Evolutionary conservation across 805 yeast species (phyloP).

Genomic region (Tetrapisispora pingtungensis): DNA sequence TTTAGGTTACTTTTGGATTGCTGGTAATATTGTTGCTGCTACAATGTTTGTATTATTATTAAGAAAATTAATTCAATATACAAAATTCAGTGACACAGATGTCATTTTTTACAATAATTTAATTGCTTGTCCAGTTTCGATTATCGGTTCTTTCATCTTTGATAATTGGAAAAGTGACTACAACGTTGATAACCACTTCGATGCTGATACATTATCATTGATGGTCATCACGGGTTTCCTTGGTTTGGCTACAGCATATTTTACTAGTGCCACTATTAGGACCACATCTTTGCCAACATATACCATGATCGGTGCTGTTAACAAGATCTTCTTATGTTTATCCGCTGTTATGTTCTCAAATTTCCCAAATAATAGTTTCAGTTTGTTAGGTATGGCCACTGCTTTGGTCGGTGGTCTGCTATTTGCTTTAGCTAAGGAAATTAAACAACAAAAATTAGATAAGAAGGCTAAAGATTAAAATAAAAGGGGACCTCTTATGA

Average conservation of each 20-base stretch:
- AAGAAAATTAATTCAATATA: slow-evolving; percentile 92
- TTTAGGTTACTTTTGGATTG: slow-evolving; percentile 91
- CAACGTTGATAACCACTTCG: slow-evolving; percentile 64
- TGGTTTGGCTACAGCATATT: slow-evolving; percentile 89
- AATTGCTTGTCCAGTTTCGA: slow-evolving; percentile 75
- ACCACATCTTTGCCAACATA: slow-evolving; percentile 94
- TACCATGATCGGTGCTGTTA: slow-evolving; percentile 96
- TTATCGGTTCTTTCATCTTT: slow-evolving; percentile 56
- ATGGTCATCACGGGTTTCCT: slow-evolving; percentile 86
- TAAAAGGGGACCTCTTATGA: too few relatives aligned
- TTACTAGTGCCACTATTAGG: slow-evolving; percentile 97
- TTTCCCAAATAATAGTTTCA: slow-evolving; percentile 81
- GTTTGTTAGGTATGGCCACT: slow-evolving; percentile 72
- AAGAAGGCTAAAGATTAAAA: background rate
- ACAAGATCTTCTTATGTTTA: slow-evolving; percentile 89
- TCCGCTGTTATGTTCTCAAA: slow-evolving; percentile 87
- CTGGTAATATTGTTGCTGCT: slow-evolving; percentile 76
- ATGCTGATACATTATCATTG: slow-evolving; percentile 51
- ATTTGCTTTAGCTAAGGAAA: slow-evolving; percentile 65
- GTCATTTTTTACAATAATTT: slow-evolving; percentile 95
- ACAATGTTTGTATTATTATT: slow-evolving; percentile 82
- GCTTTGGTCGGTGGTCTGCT: slow-evolving; percentile 90
- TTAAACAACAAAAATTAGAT: slow-evolving; percentile 54
- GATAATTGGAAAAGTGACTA: slow-evolving; percentile 78
- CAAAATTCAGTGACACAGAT: slow-evolving; percentile 87